These are phyloP conservation scores for Aspergillus conjunctus DNA, from an alignment of 495 filamentous ascomycete genomes.

Conservation along the genomic window DNA sequence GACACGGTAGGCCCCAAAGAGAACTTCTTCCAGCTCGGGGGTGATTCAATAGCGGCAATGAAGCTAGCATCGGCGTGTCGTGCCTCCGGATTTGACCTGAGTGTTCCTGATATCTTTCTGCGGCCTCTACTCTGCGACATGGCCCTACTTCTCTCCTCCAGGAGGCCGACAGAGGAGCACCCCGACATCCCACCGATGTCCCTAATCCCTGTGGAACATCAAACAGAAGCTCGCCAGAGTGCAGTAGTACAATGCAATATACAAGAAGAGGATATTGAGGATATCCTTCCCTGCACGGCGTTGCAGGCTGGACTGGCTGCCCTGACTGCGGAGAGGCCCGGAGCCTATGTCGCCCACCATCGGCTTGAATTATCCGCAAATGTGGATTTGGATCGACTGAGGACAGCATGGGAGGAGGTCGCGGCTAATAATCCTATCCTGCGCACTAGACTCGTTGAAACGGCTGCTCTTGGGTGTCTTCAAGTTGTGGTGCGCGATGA, in stretches of 20 bases:
- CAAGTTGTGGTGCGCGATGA: slow-evolving; percentile 15
- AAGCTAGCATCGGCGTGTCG: slow-evolving; percentile 37
- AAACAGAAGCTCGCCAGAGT: not conserved
- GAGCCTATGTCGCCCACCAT: slow-evolving; percentile 51
- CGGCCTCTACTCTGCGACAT: slow-evolving; percentile 19
- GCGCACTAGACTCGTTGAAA: slow-evolving; percentile 43
- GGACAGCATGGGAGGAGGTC: slow-evolving; percentile 26
- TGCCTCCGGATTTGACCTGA: slow-evolving; percentile 18
- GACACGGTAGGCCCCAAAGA: slow-evolving; percentile 22
- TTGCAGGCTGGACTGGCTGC: slow-evolving; percentile 59
- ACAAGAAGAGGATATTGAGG: slow-evolving; percentile 43
- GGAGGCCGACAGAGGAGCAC: not conserved
- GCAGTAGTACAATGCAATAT: slow-evolving; percentile 28
- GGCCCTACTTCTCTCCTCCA: slow-evolving; percentile 1
- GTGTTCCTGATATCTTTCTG: slow-evolving; percentile 26
- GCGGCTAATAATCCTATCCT: slow-evolving; percentile 35
- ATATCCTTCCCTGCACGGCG: slow-evolving; percentile 61
- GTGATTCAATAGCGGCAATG: slow-evolving; percentile 57
- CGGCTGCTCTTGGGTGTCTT: not conserved
- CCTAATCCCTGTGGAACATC: slow-evolving; percentile 1
- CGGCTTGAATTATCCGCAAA: slow-evolving; percentile 31
- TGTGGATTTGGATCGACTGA: slow-evolving; percentile 32
- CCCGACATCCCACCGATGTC: not conserved
- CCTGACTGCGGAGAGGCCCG: slow-evolving; percentile 47
- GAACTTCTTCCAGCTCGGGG: slow-evolving; percentile 56